Evolutionary conservation across 352 stramenopile species (phyloP), one percentile per base, ranked within the genome.

Genomic region (Phytophthora rubi): DNA sequence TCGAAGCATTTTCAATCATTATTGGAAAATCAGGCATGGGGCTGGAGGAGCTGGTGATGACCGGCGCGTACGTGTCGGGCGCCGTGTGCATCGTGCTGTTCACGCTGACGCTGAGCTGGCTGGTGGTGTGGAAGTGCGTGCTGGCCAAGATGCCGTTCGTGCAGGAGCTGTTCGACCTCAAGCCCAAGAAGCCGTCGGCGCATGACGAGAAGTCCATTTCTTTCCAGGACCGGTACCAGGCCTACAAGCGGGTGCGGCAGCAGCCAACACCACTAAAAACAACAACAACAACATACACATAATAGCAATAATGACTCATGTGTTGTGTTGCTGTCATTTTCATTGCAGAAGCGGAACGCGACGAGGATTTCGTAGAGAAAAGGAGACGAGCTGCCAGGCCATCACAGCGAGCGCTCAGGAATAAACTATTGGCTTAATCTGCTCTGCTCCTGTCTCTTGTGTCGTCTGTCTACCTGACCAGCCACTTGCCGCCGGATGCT

Each of bases 91-190:
- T 94, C 72, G 80, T 94, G 58, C 86, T 94, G n/a, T 84, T 90
- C 62, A 94, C 86, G 57, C 70, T 94, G 9, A 79, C 65, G 6
- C 54, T 94, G 30, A 85, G 85, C 57, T 94, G 86, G 86, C 81
- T 94, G 56, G 77, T 90, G n/a, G 86, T 94, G 58, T 94, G 86
- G 86, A 94, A 93, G 73, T 90, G 82, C 59, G 84, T 94, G 61
- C 73, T 94, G 56, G 82, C 86, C 54, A 92, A 92, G 68, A 94
- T 94, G 83, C 83, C 83, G 16, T 92, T 94, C 62, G 65, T 94
- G 33, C 86, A 92, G 65, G 86, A 94, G 70, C 81, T 94, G 23
- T 91, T 94, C 74, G 86, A 94, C 73, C 73, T 94, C 59, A 92
- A 93, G 65, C 83, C 86, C 54, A 81, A 83, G 63, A 88, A 81